Base-by-base conservation (phyloP, 2,329 filamentous ascomycete genomes). In the Botrytis aclada region DNA sequence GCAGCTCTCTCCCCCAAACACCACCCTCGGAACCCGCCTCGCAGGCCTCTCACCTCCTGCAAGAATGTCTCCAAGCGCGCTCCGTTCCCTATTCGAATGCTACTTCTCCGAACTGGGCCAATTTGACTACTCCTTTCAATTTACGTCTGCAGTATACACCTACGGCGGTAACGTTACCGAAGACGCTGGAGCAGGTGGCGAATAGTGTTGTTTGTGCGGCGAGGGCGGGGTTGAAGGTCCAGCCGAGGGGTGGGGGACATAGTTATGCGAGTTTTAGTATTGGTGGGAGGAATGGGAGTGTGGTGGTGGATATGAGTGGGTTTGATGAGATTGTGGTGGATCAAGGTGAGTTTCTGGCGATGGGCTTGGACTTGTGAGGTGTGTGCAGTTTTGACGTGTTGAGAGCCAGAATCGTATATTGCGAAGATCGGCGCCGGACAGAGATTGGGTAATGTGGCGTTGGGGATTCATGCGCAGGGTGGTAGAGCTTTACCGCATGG, bases 251-350 rank as follows among this genome's bases (percentile, higher is more conserved):
- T 45, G 87, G 87, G 22, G 87, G 87, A 0, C 87, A 88, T 78
- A 86, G 84, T 45, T 88, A 87, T 78, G 87, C 81, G 0, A 87
- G 85, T 43, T 86, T 63, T 51, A 76, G 74, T 6, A 76, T 66
- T 0, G 87, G 87, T 0, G 88, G 88, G 22, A 80, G 82, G 9
- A 82, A 88, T 75, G 87, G 86, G 25, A 83, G 81, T 25, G 80
- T 90, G 9, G 83, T 86, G 73, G 83, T 90, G 74, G 88, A 90
- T 76, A 80, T 90, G 73, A 79, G 82, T 72, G 85, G 87, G 54
- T 81, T 90, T 47, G 82, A 87, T 73, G 75, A 83, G 47, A 87
- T 90, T 77, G 80, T 78, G 39, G 86, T 90, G 81, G 83, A 90
- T 75, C 66, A 65, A 54, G 37, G 76, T 76, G 71, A 41, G 32